phyloP scores from a whole-genome alignment of 495 filamentous ascomycete species.

The Penicillium taxi region DNA sequence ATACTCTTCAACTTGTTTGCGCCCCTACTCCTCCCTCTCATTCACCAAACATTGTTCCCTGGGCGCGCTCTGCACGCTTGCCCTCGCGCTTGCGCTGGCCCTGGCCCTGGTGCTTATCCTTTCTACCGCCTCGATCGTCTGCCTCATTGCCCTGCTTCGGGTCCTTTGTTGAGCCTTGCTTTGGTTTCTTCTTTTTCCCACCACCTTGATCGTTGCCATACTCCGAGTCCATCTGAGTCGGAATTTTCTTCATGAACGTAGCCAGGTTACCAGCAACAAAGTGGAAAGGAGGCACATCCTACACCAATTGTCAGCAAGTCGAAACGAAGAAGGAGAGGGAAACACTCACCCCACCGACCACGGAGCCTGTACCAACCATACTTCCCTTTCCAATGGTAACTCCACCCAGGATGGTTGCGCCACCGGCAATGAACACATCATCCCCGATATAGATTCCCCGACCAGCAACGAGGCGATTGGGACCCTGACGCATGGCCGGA shows the following conservation, averaged over 20 bases:
- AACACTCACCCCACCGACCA: slow-evolving; percentile 67
- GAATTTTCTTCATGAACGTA: slow-evolving; percentile 39
- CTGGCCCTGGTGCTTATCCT: no score
- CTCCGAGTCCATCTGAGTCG: slow-evolving; percentile 10
- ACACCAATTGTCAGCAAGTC: slow-evolving; percentile 1
- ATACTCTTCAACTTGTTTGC: no score
- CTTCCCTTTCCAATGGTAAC: slow-evolving; percentile 38
- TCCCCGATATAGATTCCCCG: slow-evolving; percentile 69
- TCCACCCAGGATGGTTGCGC: slow-evolving; percentile 12
- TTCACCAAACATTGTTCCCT: no score
- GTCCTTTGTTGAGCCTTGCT: no score
- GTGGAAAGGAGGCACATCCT: slow-evolving; percentile 50
- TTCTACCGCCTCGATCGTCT: no score
- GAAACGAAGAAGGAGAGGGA: not conserved
- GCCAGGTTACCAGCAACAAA: slow-evolving; percentile 58
- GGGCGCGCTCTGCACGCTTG: no score
- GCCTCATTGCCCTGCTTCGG: no score
- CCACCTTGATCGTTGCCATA: no score
- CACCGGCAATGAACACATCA: slow-evolving; percentile 79
- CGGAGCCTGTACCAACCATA: slow-evolving; percentile 68
- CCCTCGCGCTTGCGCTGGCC: no score
- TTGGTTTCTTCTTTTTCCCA: not conserved
- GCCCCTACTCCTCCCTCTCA: no score
- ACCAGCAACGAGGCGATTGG: slow-evolving; percentile 63
- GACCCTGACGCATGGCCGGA: slow-evolving; percentile 57